Evolutionary conservation across 805 yeast genomes (phyloP), one percentile per base, ranked within the genome.

Genomic region (Ogataea glucozyma): DNA sequence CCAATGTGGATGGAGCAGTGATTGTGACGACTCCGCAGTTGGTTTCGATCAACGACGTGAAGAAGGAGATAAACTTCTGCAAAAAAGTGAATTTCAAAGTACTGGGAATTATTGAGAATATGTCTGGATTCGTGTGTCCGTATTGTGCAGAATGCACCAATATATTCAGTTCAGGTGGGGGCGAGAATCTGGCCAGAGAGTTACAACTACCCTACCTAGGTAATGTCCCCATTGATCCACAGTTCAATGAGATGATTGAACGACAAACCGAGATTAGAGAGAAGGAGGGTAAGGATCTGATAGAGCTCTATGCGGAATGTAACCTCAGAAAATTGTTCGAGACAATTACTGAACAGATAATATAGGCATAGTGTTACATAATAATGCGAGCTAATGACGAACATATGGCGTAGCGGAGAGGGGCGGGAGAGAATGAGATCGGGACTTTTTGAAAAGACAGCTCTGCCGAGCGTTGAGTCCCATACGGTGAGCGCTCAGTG

Each of bases 41-140:
- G 49, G 91, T 93, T 5, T 89, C 97, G 4, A 81, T 93, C 4
- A 90, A 93, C 9, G 99, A 93, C 65, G 99, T 93, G 6, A 79
- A 85, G 41, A 93, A 93, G 60, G 99, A 93, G 69, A 81, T 93
- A 40, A 88, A 87, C 57, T 93, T 91, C 59, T 93, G 99, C 65
- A 72, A 71, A 31, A 91, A 91, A 61, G 97, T 91, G 26, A 81
- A 81, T 42, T 80, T 93, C 54, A 71, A 75, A 19, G 76, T 91
- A 1, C 61, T 93, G 42, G 99, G 99, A 0, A 77, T 93, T 3
- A 78, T 93, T 8, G 99, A 93, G 61, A 93, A 93, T 58, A 91
- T 93, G 99, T 81, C 95, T 38, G 99, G 99, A 1, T 93, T 87
- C 58, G 81, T 89, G 4, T 93, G 99, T 61, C 99, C 99, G 0